Conservation (phyloP, 1,284 basidiomycete species). For the Fomitopsis schrenkii region DNA sequence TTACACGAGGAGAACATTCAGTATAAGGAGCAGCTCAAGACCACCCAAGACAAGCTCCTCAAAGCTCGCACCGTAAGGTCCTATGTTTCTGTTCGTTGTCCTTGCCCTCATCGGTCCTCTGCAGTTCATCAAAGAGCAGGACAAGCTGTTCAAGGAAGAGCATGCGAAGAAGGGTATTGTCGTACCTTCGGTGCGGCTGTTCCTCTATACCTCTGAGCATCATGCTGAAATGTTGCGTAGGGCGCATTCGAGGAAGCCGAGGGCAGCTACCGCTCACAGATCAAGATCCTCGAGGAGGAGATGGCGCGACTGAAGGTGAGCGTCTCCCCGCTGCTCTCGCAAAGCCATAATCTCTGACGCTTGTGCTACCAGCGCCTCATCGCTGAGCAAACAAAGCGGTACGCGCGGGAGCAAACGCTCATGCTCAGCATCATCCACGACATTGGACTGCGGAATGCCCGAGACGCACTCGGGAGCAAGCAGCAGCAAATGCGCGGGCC, state of each 20-base stretch:
- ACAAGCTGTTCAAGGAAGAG: constrained; percentile 82
- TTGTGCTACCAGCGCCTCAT: constrained; percentile 40
- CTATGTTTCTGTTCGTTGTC: not conserved
- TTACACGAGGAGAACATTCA: constrained; percentile 76
- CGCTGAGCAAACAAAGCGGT: constrained; percentile 54
- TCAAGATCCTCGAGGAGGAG: constrained; percentile 71
- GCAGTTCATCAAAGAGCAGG: constrained; percentile 90
- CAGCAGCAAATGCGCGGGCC: constrained; percentile 40
- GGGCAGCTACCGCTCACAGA: constrained; percentile 63
- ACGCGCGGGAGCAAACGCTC: constrained; percentile 74
- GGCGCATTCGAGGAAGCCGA: constrained; percentile 70
- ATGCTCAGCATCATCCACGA: constrained; percentile 76
- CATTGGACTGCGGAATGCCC: constrained; percentile 59
- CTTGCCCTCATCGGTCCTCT: constrained; percentile 2
- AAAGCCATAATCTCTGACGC: constrained; percentile 1
- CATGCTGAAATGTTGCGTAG: constrained; percentile 25
- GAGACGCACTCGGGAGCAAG: constrained; percentile 42
- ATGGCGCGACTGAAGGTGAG: constrained; percentile 52
- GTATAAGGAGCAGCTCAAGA: constrained; percentile 71
- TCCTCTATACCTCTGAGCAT: not conserved
- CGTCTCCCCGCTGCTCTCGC: constrained; percentile 1
- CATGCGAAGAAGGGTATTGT: constrained; percentile 46
- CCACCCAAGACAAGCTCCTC: constrained; percentile 70
- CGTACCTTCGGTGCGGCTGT: constrained; percentile 24
- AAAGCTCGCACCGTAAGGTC: constrained; percentile 72